Conservation (phyloP, 257 asterid genomes). For the Scutellaria baicalensis region DNA sequence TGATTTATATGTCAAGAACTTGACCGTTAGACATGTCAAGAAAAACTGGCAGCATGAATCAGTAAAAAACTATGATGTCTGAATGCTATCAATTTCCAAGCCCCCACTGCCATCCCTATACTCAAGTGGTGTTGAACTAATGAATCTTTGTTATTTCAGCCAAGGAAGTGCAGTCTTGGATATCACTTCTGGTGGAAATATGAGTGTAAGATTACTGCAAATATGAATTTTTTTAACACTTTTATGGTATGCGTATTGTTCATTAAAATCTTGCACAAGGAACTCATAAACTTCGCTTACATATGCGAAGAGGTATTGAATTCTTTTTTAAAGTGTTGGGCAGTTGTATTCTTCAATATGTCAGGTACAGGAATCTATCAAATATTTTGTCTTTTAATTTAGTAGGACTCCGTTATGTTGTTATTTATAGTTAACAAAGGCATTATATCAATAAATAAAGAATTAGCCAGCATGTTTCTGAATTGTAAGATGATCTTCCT, state of each 20-base stretch:
- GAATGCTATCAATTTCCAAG: no score
- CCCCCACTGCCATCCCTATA: no score
- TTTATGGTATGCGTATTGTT: background rate
- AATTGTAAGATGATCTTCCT: background rate
- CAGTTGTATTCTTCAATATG: background rate
- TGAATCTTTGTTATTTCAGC: constrained; percentile 44
- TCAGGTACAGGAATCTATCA: background rate
- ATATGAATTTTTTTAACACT: background rate
- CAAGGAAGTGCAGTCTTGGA: constrained; percentile 93
- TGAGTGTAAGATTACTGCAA: constrained; percentile 54
- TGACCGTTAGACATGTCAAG: no score
- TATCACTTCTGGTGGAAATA: constrained; percentile 73
- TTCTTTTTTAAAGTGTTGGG: background rate
- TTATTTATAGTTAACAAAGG: background rate
- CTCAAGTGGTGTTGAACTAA: constrained; percentile 7
- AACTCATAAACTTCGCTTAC: background rate
- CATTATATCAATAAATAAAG: background rate
- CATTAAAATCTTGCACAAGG: background rate
- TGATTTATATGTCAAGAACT: no score
- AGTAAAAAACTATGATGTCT: no score
- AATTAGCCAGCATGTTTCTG: background rate
- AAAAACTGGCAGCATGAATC: no score
- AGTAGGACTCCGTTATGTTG: background rate
- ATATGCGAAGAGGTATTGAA: background rate
- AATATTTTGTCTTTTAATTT: background rate